These are phyloP conservation scores for Ceratocystis colombiana DNA, from an alignment of 2,329 filamentous ascomycete species.

Conservation along the genomic window DNA sequence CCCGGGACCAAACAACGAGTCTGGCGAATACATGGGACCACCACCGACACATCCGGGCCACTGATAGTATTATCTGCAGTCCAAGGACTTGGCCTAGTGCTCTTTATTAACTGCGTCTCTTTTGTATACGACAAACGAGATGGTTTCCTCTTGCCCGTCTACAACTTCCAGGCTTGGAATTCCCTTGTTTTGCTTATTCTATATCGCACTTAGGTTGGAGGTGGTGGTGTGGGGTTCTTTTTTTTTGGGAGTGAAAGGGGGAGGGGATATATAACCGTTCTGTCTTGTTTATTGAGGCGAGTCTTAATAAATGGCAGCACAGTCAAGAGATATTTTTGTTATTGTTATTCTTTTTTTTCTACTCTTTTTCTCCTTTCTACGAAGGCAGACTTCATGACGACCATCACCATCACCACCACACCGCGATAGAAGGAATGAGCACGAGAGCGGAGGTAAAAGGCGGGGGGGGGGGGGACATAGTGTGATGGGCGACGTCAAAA, in stretches of 20 bases:
- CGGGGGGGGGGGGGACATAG: neutral
- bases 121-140: neutral
- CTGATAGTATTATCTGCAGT: neutral
- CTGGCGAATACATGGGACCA: neutral
- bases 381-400: neutral
- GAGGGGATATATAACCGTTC: neutral
- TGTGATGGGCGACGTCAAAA: no score
- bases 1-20: conserved; percentile 3
- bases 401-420: neutral
- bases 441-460: neutral
- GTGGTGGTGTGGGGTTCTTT: no score
- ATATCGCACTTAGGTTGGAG: neutral
- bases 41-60: neutral
- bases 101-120: neutral
- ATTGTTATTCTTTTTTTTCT: neutral
- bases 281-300: conserved; percentile 3
- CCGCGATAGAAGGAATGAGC: neutral
- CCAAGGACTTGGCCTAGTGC: neutral
- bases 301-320: conserved; percentile 1
- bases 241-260: neutral
- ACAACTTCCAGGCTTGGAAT: neutral
- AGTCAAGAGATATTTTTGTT: neutral
- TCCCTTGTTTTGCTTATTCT: neutral
- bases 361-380: neutral
- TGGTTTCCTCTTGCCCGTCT: neutral